These are phyloP conservation scores for Corylus avellana DNA, from an alignment of 306 rosid genomes.

Conservation along the genomic window DNA sequence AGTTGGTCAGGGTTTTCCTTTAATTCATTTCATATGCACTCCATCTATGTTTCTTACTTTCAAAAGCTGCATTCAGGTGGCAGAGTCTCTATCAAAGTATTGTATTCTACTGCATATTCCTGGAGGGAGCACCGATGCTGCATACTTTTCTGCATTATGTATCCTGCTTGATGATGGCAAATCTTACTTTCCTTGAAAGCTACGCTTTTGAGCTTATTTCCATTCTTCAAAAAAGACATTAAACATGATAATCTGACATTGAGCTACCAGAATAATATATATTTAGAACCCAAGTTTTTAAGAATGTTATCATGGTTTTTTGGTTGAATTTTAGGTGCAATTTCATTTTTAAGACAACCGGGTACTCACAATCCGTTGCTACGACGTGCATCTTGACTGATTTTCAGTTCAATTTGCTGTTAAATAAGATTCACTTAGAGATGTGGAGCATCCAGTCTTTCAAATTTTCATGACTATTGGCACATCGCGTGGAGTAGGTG, in stretches of 20 bases:
- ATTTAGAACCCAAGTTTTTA: neutral
- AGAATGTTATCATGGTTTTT: neutral
- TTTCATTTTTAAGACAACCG: neutral
- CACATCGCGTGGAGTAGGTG: neutral
- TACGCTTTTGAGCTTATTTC: neutral
- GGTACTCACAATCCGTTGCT: neutral
- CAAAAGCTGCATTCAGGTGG: constrained; percentile 40
- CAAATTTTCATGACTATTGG: neutral
- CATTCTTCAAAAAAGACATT: neutral
- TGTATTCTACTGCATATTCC: constrained; percentile 50
- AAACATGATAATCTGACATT: neutral
- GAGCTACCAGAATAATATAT: neutral
- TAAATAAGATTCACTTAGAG: neutral
- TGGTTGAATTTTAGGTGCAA: neutral
- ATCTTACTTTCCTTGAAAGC: neutral
- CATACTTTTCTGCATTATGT: constrained; percentile 57
- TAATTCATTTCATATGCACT: neutral
- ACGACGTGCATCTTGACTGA: neutral
- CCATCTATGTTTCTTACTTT: neutral
- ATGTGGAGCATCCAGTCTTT: neutral
- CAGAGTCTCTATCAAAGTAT: constrained; percentile 48
- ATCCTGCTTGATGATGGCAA: constrained; percentile 32
- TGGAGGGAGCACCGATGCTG: constrained; percentile 48
- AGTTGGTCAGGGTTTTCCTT: neutral
- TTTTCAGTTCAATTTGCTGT: neutral